Evolutionary conservation across 106 monocot species (phyloP).

Genomic region (Amphibolis antarctica): DNA sequence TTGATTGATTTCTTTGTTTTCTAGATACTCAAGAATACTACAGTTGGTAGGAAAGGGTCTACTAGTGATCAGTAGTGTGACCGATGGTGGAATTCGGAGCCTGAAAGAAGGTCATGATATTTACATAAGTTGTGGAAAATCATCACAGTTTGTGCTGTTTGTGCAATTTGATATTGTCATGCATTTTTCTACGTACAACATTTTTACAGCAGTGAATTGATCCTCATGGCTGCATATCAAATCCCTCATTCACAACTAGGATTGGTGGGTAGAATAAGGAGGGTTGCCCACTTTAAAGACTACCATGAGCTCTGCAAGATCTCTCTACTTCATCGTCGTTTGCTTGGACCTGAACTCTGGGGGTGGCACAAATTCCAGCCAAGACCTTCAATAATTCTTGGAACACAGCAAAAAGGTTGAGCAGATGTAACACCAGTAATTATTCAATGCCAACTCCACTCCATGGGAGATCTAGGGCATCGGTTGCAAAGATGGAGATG

Average conservation of each 20-base stretch:
- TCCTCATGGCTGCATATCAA: too few species aligned
- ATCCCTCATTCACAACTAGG: conserved; percentile 62
- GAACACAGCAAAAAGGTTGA: conserved; percentile 9
- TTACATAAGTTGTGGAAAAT: too few species aligned
- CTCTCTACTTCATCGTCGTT: conserved; percentile 40
- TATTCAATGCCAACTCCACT: conserved; percentile 10
- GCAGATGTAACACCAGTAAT: conserved; percentile 7
- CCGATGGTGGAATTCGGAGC: too few species aligned
- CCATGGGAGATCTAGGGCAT: conserved; percentile 1
- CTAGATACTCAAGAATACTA: conserved; percentile 12
- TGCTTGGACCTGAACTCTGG: conserved; percentile 38
- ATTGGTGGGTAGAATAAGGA: conserved; percentile 79
- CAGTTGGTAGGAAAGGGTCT: not conserved
- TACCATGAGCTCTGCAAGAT: conserved; percentile 73
- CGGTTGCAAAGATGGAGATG: conserved; percentile 3
- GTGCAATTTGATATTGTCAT: too few species aligned
- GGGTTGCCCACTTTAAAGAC: conserved; percentile 82
- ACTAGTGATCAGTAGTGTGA: not conserved
- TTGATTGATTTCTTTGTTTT: not conserved
- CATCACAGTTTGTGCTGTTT: too few species aligned
- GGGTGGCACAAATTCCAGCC: conserved; percentile 1
- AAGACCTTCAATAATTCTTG: conserved; percentile 5
- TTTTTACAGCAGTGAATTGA: too few species aligned
- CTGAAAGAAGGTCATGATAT: too few species aligned
- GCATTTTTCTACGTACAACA: too few species aligned